Percentiles rank a stretch among this genome's conserved stretches.
Evolutionary conservation across 2,329 filamentous ascomycete genomes (phyloP).

Genomic region (Colletotrichum sp.): DNA sequence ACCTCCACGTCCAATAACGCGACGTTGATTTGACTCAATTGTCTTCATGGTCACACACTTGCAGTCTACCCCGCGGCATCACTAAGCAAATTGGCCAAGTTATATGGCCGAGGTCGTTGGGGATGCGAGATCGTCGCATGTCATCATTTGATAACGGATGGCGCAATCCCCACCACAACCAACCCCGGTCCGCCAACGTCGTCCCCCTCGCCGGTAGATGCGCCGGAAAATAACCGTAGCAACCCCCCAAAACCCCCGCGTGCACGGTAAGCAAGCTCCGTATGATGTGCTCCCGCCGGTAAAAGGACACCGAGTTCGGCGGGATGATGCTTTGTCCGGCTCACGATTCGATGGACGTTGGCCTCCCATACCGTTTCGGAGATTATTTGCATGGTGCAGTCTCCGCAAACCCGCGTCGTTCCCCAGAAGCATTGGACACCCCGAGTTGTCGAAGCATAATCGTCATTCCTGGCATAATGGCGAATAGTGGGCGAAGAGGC

Average conservation of each 20-base stretch:
- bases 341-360: not conserved
- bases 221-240: not conserved
- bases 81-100: not conserved
- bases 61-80: conserved; percentile 6
- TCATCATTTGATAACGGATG: conserved; percentile 23
- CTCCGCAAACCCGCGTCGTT: conserved; percentile 1
- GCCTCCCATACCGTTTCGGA: not conserved
- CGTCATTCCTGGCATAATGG: conserved; percentile 18
- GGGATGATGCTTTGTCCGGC: not conserved
- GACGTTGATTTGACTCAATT: not conserved
- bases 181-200: not conserved
- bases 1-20: not conserved
- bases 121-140: conserved; percentile 4
- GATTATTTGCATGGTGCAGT: not conserved
- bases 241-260: not conserved
- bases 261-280: not conserved
- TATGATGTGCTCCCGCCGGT: not conserved
- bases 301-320: not conserved
- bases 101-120: not conserved
- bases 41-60: not conserved
- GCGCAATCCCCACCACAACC: conserved; percentile 16
- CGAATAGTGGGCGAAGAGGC: conserved; percentile 5
- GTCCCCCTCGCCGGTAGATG: not conserved
- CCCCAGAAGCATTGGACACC: not conserved
- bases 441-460: not conserved